Evolutionary conservation across 176 grass and related monocot genomes (phyloP), one percentile per base, ranked within the genome.

Genomic region (Panicum miliaceum): DNA sequence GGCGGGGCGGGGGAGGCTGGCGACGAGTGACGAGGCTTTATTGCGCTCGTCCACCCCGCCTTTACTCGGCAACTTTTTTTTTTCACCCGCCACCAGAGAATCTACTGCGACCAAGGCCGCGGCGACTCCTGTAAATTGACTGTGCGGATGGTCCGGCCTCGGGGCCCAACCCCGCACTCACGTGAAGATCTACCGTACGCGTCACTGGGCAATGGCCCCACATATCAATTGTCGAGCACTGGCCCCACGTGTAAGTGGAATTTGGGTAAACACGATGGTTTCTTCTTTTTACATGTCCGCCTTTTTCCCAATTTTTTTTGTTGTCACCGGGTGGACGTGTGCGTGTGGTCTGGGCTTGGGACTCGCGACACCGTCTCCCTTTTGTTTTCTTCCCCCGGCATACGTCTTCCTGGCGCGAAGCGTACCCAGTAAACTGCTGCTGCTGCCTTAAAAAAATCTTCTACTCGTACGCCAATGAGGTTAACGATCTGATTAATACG

Each of bases 191-290:
- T 0, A 4, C 5, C 13, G 29, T 0, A 3, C 13, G 0, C 0
- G 6, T 0, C 4, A 11, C 81, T 75, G 81, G 32, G 3, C 1
- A 0, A 0, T 57, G 22, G 51, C 15, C 3, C 16, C 4, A 16
- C 0, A 0, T 0, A 0, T 3, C 14, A 29, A 19, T 1, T 64
- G 1, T 1, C 2, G 2, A 3, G 5, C 0, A 0, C 0, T 0
- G 52, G 35, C 0, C 52, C 84, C 38, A 5, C 0, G 0, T 26
- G 51, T 43, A 26, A 84, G 72, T 42, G 59, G 5, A 19, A 0
- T 6, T 11, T 0, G 11, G 0, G 12, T 40, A 7, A 0, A 19
- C 7, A 15, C 11, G 1, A 0, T 12, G 20, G 12, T 26, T 51
- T 50, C 4, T 22, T 12, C 7, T 14, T 14, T 6, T 51, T 20